Percentiles rank a stretch among this genome's conserved stretches.
Conservation (phyloP, 2,329 filamentous ascomycete species). For the Rhynchosporium agropyri region DNA sequence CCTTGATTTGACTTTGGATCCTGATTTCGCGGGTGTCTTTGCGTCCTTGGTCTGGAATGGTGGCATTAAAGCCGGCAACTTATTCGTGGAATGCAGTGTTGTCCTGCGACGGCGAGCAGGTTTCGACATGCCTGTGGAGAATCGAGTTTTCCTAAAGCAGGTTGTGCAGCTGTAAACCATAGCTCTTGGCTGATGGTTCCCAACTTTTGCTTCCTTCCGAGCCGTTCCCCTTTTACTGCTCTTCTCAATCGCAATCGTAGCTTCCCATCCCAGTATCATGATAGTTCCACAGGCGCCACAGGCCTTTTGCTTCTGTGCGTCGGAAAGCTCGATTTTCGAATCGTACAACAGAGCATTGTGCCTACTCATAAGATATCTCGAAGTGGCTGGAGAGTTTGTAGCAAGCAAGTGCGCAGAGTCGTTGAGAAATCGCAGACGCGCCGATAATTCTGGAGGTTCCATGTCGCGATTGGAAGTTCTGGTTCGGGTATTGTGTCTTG, state of each 20-base stretch:
- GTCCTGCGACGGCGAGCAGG: neutral
- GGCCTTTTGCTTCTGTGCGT: constrained; percentile 55
- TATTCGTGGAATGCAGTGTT: neutral
- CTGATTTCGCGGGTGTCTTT: constrained; percentile 52
- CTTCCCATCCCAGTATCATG: constrained; percentile 52
- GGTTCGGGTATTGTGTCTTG: neutral
- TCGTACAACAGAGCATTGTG: constrained; percentile 54
- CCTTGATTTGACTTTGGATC: constrained; percentile 65
- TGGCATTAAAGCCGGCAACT: neutral
- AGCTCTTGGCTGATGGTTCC: constrained; percentile 18
- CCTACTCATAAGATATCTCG: constrained; percentile 61
- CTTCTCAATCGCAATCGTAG: constrained; percentile 28
- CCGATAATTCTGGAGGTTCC: constrained; percentile 36
- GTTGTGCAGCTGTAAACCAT: constrained; percentile 39
- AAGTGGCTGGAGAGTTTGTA: constrained; percentile 55
- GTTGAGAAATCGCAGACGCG: constrained; percentile 48
- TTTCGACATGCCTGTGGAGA: constrained; percentile 1
- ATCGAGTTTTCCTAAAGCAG: constrained; percentile 35
- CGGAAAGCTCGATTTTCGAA: constrained; percentile 49
- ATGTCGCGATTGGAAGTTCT: constrained; percentile 24
- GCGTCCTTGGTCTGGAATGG: constrained; percentile 12
- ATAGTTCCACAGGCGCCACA: constrained; percentile 65
- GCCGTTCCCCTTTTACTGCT: constrained; percentile 16
- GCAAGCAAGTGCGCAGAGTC: constrained; percentile 62
- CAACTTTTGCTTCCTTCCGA: constrained; percentile 11